Conservation (phyloP, 163 green algal genomes). For the Chlamydomonas reinhardtii region DNA sequence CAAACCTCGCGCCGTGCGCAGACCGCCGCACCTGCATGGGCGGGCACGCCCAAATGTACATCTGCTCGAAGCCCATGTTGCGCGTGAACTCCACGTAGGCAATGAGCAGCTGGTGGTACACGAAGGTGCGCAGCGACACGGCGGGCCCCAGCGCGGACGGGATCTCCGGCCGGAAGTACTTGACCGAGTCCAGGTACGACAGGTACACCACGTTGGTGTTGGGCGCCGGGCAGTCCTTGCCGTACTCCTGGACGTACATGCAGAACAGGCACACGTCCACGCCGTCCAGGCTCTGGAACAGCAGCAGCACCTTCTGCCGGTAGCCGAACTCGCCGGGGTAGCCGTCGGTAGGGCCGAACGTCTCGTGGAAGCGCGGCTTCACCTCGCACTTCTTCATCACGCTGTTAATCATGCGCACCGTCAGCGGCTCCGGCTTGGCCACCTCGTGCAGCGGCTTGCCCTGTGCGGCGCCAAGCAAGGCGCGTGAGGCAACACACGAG, state of each 20-base stretch:
- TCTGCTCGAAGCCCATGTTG: constrained; percentile 89
- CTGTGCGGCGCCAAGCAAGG: background rate
- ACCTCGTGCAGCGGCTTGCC: constrained; percentile 60
- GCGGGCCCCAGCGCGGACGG: constrained; percentile 42
- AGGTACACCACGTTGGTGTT: constrained; percentile 96
- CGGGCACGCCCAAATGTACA: constrained; percentile 99
- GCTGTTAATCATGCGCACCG: constrained; percentile 94
- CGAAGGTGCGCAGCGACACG: constrained; percentile 90
- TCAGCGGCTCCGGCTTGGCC: constrained; percentile 73
- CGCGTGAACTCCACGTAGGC: constrained; percentile 94
- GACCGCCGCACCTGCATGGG: constrained; percentile 81
- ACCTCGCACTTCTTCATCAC: constrained; percentile 92
- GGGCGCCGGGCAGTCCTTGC: constrained; percentile 81
- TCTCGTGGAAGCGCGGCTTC: constrained; percentile 79
- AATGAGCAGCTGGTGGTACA: constrained; percentile 97
- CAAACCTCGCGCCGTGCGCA: too few relatives aligned
- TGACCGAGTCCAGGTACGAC: constrained; percentile 96
- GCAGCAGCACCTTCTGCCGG: constrained; percentile 92
- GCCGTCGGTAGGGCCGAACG: constrained; percentile 67
- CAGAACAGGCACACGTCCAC: constrained; percentile 97
- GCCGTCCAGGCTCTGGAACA: constrained; percentile 96
- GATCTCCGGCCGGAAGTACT: constrained; percentile 94
- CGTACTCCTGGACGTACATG: constrained; percentile 90
- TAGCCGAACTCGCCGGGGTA: constrained; percentile 89
- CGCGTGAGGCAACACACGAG: background rate